Base-by-base conservation (phyloP, 257 asterid species). In the Cinchona pubescens region DNA sequence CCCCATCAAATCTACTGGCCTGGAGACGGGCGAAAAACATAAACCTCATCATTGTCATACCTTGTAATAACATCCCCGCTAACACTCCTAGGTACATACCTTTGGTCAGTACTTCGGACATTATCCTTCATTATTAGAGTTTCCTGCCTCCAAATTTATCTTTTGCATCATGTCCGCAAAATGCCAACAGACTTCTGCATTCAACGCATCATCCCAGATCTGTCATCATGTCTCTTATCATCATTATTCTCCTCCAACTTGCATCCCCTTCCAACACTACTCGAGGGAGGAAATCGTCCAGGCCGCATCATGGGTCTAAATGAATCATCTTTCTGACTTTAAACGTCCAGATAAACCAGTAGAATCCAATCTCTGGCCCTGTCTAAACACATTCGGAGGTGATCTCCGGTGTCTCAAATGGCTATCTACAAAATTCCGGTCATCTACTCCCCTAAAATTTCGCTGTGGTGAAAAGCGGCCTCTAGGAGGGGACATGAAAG, bases 401-500 rank as follows among this genome's bases (percentile, higher is more conserved):
- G 93, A 86, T 82, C 94, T 86, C 70, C 90, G 76, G 25, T 80
- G 85, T 79, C 90, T 84, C 21, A 72, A 30, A 69, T 85, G 77
- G 79, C 77, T 78, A 27, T 83, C 91, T 23, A 63, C 78, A 78
- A 82, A 84, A 79, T 75, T 79, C 23, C 76, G 81, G 46, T 86
- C 88, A 49, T 86, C 92, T 34, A 71, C 79, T 87, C 90, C 84
- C 30, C 93, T 83, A 14, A 65, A 68, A 59, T 74, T 82, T 46
- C 83, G 86, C 23, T 81, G 90, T 23, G 88, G 87, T 40, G 96
- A 86, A 64, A 75, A 83, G 15, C 83, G 84, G 45, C 90, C 85
- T 79, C 88, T 84, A n/a, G 88, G 76, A n/a, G 88, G 89, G 53
- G 94, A 82, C 69, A 79, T 53, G 74, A 84, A 86, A 74, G 80